phyloP scores from a whole-genome alignment of 441 rosid genomes.

The California macrophylla region DNA sequence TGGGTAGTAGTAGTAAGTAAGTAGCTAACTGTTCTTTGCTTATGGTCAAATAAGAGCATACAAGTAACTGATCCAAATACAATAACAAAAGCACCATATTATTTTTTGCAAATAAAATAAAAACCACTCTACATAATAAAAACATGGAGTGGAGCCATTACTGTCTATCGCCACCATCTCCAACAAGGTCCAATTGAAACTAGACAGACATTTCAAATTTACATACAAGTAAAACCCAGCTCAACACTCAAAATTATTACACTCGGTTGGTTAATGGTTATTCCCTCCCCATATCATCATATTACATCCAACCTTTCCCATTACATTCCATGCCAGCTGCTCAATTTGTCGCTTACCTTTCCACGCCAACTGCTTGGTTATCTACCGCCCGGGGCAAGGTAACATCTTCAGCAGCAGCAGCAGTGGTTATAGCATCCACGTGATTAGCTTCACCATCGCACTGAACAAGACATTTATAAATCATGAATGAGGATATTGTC shows the following conservation, averaged over 20 bases:
- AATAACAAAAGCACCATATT: too few relatives aligned
- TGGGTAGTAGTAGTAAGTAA: too few relatives aligned
- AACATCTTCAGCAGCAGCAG: constrained; percentile 10
- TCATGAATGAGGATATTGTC: background rate
- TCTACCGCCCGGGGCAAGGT: constrained; percentile 23
- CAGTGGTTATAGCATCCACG: constrained; percentile 9
- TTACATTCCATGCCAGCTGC: background rate
- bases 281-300: background rate
- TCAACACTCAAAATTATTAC: background rate
- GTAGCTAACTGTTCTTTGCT: too few relatives aligned
- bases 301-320: background rate
- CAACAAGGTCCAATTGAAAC: too few relatives aligned
- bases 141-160: too few relatives aligned
- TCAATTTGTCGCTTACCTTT: constrained; percentile 13
- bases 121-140: too few relatives aligned
- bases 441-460: constrained; percentile 21
- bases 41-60: too few relatives aligned
- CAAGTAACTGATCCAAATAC: too few relatives aligned
- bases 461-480: constrained; percentile 16
- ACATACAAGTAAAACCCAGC: background rate
- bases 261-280: too few relatives aligned
- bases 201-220: background rate
- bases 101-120: too few relatives aligned
- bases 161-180: too few relatives aligned
- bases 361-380: constrained; percentile 18